Evolutionary conservation across 495 filamentous ascomycete species (phyloP).

Genomic region (Neurospora cerealis): DNA sequence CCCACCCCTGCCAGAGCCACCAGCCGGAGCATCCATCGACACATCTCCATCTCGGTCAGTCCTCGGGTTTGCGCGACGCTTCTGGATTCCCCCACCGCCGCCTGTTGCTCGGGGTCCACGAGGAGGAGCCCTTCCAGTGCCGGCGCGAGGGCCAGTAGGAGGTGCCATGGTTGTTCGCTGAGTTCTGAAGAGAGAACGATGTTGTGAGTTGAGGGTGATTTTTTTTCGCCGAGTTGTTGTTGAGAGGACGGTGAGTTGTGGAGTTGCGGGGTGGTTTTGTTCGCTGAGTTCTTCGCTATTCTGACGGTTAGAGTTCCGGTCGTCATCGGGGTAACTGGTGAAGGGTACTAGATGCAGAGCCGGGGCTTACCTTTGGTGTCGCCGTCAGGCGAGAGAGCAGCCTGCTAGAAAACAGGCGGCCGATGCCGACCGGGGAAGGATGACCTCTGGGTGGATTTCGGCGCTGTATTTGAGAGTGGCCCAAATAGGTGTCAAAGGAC

Average conservation of each 20-base stretch:
- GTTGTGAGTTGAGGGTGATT: background rate
- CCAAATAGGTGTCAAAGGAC: background rate
- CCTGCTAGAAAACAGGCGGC: background rate
- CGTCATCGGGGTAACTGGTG: background rate
- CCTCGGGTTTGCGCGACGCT: conserved; percentile 43
- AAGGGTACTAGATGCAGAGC: background rate
- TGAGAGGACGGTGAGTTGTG: background rate
- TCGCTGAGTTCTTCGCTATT: background rate
- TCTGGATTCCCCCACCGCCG: conserved; percentile 55
- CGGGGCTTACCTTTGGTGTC: background rate
- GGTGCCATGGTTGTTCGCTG: conserved; percentile 27
- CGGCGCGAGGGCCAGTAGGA: conserved; percentile 23
- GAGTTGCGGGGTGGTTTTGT: background rate
- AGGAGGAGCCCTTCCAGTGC: conserved; percentile 4
- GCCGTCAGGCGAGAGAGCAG: background rate
- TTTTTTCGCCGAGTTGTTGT: background rate
- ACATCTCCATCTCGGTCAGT: conserved; percentile 77
- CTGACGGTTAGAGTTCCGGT: background rate
- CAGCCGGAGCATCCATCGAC: conserved; percentile 53
- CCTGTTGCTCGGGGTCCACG: background rate
- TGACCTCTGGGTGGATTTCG: background rate
- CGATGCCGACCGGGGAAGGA: background rate
- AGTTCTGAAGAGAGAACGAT: background rate
- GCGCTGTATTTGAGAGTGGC: background rate
- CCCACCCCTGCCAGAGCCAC: conserved; percentile 19